Conservation (phyloP, 2,329 filamentous ascomycete genomes). For the Fusarium euwallaceae region DNA sequence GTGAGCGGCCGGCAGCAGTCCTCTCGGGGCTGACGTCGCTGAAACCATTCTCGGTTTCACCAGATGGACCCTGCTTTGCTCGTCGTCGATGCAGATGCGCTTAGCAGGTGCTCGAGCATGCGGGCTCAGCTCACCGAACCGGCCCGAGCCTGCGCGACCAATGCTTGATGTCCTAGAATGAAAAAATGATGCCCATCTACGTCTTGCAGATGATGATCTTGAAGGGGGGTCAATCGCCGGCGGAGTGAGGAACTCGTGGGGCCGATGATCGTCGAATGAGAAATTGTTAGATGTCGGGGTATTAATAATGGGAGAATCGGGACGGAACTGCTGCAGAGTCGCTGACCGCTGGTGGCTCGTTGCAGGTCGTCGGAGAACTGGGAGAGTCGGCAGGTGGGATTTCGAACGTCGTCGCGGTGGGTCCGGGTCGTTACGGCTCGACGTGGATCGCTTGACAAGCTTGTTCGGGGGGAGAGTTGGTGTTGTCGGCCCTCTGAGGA, state of each 20-base stretch:
- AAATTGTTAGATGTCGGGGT: conserved; percentile 47
- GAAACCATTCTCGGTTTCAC: conserved; percentile 56
- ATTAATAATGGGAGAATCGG: conserved; percentile 46
- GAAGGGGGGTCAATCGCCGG: conserved; percentile 42
- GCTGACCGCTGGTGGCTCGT: conserved; percentile 84
- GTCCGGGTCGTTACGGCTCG: conserved; percentile 62
- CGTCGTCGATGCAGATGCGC: conserved; percentile 47
- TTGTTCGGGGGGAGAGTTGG: conserved; percentile 75
- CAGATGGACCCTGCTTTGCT: conserved; percentile 49
- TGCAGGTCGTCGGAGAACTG: conserved; percentile 77
- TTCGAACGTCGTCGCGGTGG: conserved; percentile 64
- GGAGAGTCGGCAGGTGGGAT: conserved; percentile 73
- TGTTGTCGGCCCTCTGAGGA: conserved; percentile 60
- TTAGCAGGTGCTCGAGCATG: conserved; percentile 42
- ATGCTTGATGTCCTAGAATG: conserved; percentile 57
- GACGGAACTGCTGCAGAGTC: conserved; percentile 70
- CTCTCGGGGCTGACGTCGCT: conserved; percentile 37
- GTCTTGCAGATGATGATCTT: conserved; percentile 31
- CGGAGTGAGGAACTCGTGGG: conserved; percentile 47
- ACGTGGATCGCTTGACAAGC: conserved; percentile 79
- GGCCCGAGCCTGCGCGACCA: conserved; percentile 38
- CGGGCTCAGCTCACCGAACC: conserved; percentile 47
- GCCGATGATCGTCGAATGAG: conserved; percentile 53
- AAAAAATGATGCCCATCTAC: conserved; percentile 69
- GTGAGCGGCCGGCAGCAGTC: conserved; percentile 41